These are phyloP conservation scores for Sordariomycetes sp. DNA, from an alignment of 2,329 filamentous ascomycete species.

Conservation along the genomic window DNA sequence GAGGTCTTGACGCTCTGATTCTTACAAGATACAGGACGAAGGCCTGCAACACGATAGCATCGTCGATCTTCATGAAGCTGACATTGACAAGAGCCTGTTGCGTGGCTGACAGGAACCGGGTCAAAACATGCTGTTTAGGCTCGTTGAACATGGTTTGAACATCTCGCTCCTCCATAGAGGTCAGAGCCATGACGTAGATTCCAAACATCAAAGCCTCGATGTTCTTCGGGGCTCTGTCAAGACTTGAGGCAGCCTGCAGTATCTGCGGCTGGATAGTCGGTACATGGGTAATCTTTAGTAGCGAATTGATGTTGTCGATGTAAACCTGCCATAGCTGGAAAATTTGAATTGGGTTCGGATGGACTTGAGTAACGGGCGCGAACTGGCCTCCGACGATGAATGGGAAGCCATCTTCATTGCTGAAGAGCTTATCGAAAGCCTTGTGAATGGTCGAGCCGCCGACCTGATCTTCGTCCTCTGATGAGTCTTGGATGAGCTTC, in stretches of 20 bases:
- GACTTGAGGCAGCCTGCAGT: conserved; percentile 49
- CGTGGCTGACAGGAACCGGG: conserved; percentile 45
- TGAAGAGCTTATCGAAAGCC: conserved; percentile 51
- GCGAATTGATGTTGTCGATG: conserved; percentile 58
- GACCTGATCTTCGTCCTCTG: conserved; percentile 47
- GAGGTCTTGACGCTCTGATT: no score
- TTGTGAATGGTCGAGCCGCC: conserved; percentile 46
- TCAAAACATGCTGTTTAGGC: conserved; percentile 38
- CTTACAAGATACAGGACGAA: conserved; percentile 57
- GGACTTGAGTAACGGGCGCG: conserved; percentile 33
- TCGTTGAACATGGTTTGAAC: conserved; percentile 45
- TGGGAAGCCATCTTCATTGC: conserved; percentile 45
- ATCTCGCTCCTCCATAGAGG: conserved; percentile 47
- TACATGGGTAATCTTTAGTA: conserved; percentile 60
- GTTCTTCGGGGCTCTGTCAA: conserved; percentile 42
- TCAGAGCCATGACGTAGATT: conserved; percentile 50
- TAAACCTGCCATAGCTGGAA: conserved; percentile 62
- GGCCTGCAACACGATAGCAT: conserved; percentile 58
- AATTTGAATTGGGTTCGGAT: conserved; percentile 49
- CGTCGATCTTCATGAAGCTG: conserved; percentile 56
- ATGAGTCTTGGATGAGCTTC: conserved; percentile 40
- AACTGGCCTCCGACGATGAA: conserved; percentile 41
- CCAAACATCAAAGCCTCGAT: conserved; percentile 62
- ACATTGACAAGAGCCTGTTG: conserved; percentile 60
- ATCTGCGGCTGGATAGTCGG: conserved; percentile 57